phyloP scores from a whole-genome alignment of 495 filamentous ascomycete genomes.

The Bathelium albidoporum region DNA sequence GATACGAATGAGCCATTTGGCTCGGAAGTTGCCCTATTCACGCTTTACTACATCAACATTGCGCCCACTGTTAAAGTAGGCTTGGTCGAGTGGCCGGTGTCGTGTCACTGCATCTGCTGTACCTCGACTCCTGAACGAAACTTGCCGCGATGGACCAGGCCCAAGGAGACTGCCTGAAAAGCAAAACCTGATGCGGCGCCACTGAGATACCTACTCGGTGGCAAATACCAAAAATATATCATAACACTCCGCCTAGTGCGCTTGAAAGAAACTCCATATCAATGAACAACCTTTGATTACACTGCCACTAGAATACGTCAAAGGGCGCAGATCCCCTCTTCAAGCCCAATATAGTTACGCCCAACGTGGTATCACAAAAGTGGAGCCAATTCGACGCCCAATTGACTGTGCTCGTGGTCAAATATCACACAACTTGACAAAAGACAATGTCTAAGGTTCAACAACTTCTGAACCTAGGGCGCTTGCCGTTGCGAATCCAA shows the following conservation, averaged over 20 bases:
- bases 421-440: background rate
- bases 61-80: no score
- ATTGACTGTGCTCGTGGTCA: background rate
- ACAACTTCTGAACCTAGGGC: background rate
- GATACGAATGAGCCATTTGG: background rate
- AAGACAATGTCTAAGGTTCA: background rate
- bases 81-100: no score
- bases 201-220: background rate
- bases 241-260: no score
- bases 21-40: background rate
- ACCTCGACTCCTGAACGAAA: background rate
- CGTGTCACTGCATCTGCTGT: no score
- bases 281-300: no score
- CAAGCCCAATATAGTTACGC: no score
- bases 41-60: no score
- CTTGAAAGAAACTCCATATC: no score
- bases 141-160: background rate
- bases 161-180: no score
- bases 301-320: no score
- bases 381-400: background rate
- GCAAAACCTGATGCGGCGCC: background rate
- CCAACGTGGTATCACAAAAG: background rate
- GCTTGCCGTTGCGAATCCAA: conserved; percentile 1
- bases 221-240: background rate
- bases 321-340: background rate